These are phyloP conservation scores for Nemania sp. DNA, from an alignment of 2,329 filamentous ascomycete species.

Conservation along the genomic window DNA sequence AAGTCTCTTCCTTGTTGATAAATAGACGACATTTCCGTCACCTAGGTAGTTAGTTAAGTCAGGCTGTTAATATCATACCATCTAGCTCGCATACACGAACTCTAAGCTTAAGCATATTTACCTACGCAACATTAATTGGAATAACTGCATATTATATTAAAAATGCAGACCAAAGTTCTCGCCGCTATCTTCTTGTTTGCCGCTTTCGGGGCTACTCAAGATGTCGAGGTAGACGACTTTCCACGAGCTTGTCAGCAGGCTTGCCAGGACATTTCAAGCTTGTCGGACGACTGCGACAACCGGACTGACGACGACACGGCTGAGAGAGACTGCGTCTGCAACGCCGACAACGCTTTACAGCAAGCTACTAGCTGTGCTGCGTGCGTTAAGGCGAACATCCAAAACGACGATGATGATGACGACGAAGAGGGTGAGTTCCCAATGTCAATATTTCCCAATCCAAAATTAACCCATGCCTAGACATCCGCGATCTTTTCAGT, in stretches of 20 bases:
- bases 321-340: slow-evolving; percentile 27
- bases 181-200: slow-evolving; percentile 21
- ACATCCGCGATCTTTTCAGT: slow-evolving; percentile 18
- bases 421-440: slow-evolving; percentile 17
- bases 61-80: not conserved
- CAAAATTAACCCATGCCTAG: not conserved
- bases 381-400: slow-evolving; percentile 25
- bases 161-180: slow-evolving; percentile 21
- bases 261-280: slow-evolving; percentile 20
- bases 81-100: not conserved
- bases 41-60: not conserved
- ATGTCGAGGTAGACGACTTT: slow-evolving; percentile 26
- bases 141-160: not conserved
- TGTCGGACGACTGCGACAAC: slow-evolving; percentile 25
- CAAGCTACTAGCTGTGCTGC: slow-evolving; percentile 25
- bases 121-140: not conserved
- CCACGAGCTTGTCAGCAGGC: slow-evolving; percentile 24
- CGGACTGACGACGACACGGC: slow-evolving; percentile 4
- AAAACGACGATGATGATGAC: slow-evolving; percentile 15
- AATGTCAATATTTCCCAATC: not conserved
- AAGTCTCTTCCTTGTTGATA: not conserved
- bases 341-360: slow-evolving; percentile 19
- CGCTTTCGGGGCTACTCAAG: slow-evolving; percentile 24
- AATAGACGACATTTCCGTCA: slow-evolving; percentile 15
- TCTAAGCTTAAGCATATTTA: not conserved